phyloP scores from a whole-genome alignment of 352 stramenopile genomes.

The Globisporangium alternatum region DNA sequence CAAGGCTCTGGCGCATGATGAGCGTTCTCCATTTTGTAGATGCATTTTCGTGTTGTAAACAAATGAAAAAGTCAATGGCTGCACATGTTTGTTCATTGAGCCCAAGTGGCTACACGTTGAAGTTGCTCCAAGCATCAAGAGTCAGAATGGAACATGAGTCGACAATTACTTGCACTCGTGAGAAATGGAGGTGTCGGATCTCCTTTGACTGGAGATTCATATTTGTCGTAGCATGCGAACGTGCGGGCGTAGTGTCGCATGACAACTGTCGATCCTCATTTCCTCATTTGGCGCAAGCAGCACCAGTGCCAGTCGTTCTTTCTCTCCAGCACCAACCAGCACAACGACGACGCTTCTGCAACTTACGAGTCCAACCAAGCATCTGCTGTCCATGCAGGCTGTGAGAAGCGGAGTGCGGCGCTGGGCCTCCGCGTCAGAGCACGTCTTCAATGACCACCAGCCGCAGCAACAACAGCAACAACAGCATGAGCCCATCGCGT shows the following conservation, averaged over 20 bases:
- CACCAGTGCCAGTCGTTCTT: not conserved
- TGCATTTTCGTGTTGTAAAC: conserved; percentile 2
- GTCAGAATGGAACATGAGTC: not conserved
- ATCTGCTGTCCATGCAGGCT: not conserved
- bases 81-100: no score
- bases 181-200: no score
- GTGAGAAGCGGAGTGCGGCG: not conserved
- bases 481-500: not conserved
- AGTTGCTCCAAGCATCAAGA: not conserved
- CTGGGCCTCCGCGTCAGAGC: not conserved
- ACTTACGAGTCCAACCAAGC: not conserved
- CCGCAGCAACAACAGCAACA: not conserved
- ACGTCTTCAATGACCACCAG: not conserved
- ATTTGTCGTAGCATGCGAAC: no score
- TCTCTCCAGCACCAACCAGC: not conserved
- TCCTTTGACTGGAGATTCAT: no score
- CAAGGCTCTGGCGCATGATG: no score
- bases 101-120: not conserved
- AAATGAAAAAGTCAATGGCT: not conserved
- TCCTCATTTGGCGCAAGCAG: not conserved
- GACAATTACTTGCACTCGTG: no score
- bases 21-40: not conserved
- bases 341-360: not conserved
- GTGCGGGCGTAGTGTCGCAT: not conserved
- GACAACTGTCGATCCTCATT: not conserved